Conservation (phyloP, 2,329 filamentous ascomycete genomes). For the Xylariaceae sp. region DNA sequence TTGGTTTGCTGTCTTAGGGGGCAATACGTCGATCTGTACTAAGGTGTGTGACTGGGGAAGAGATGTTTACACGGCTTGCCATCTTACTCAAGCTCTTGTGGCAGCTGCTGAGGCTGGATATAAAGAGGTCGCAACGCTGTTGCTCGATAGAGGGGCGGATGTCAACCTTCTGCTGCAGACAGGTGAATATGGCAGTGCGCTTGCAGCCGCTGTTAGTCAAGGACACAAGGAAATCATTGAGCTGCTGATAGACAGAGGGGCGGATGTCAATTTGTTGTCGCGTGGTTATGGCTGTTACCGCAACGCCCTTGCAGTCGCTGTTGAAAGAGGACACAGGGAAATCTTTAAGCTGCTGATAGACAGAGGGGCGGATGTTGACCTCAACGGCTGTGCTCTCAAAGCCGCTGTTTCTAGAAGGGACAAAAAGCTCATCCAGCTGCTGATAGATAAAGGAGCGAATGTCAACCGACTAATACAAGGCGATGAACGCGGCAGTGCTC, state of each 20-base stretch:
- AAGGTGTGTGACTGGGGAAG: slow-evolving; percentile 1
- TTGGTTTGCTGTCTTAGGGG: neutral
- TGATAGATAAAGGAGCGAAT: too few species aligned
- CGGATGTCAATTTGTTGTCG: neutral
- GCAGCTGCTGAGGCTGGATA: neutral
- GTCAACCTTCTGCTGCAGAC: neutral
- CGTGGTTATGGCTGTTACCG: too few species aligned
- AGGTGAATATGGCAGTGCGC: neutral
- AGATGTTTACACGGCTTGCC: neutral
- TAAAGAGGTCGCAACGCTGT: neutral
- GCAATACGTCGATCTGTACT: slow-evolving; percentile 1
- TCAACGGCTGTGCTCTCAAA: too few species aligned
- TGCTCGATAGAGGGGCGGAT: neutral
- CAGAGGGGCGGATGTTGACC: too few species aligned
- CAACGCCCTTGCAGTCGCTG: too few species aligned
- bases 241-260: neutral
- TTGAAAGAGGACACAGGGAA: too few species aligned
- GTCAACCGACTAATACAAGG: too few species aligned
- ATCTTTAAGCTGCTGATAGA: neutral
- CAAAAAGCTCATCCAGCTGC: too few species aligned
- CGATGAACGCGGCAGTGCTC: too few species aligned
- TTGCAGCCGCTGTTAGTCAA: neutral
- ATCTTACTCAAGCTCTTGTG: neutral
- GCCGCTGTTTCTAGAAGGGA: too few species aligned
- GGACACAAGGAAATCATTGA: neutral